Evolutionary conservation across 768 basidiomycete genomes (phyloP).

Genomic region (Chalciporus pseudorubinellus): DNA sequence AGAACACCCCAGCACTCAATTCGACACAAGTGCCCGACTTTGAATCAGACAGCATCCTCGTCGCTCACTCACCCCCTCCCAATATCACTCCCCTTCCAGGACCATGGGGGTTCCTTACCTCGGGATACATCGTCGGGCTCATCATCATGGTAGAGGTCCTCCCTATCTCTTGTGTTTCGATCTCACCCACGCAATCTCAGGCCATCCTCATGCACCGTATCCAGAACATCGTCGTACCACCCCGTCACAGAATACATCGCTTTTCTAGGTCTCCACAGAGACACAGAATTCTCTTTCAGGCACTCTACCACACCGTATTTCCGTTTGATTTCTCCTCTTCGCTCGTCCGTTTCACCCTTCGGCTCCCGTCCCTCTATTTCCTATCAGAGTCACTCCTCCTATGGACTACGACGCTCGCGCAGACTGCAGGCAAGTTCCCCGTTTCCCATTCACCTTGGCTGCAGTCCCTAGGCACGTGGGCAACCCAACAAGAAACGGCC

Average conservation of each 20-base stretch:
- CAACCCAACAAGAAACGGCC: constrained; percentile 48
- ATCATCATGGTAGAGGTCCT: constrained; percentile 56
- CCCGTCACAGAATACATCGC: constrained; percentile 35
- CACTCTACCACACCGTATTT: constrained; percentile 43
- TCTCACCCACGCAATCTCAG: constrained; percentile 32
- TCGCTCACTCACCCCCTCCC: constrained; percentile 10
- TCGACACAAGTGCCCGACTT: constrained; percentile 2
- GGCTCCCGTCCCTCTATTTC: constrained; percentile 62
- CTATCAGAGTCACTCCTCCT: constrained; percentile 54
- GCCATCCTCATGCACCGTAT: constrained; percentile 71
- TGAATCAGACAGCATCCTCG: neutral
- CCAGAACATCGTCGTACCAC: constrained; percentile 74
- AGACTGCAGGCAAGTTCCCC: constrained; percentile 48
- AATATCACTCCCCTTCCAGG: constrained; percentile 43
- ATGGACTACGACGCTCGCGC: constrained; percentile 59
- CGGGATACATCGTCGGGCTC: constrained; percentile 67
- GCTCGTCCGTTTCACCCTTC: constrained; percentile 54
- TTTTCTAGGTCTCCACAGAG: constrained; percentile 21
- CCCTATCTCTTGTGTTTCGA: neutral
- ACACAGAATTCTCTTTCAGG: constrained; percentile 22
- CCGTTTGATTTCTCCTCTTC: constrained; percentile 65
- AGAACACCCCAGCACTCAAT: constrained; percentile 9
- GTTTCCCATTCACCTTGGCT: constrained; percentile 31
- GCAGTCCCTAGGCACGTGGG: constrained; percentile 44
- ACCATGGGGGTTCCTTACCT: constrained; percentile 71